Base-by-base conservation (phyloP, 495 filamentous ascomycete genomes). In the Tuber magnatum region DNA sequence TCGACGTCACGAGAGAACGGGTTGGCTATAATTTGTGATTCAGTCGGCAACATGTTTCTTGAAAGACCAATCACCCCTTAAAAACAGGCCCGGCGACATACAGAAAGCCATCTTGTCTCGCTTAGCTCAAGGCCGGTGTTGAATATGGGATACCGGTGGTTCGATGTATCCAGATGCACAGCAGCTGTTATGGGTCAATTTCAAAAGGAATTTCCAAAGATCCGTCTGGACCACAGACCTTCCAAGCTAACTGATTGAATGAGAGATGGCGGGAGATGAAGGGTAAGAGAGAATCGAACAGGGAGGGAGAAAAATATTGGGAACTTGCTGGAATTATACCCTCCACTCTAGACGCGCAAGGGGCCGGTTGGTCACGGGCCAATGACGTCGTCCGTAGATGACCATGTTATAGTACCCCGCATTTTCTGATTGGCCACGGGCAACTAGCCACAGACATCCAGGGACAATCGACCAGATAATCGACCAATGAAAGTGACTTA, bases 1-100 rank as follows among this genome's bases (percentile, higher is more conserved):
- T 78, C 83, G 83, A 80, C 80, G 82, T 75, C 74, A 84, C 73
- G 83, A 78, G 28, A 71, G 81, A 65, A 84, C 77, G 73, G 85
- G 80, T 78, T 78, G 71, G 51, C 81, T 86, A 42, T 81, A 32
- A n/a, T 61, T 32, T 28, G 32, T 32, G 9, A 46, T 38, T 69
- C 20, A 69, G 10, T 46, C 22, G 16, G 71, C 22, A 24, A 46
- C 68, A 22, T 69, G 24, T 46, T 38, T 20, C 71, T n/a, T 22
- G 22, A 22, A 24, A 24, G 22, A 73, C 12, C 24, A 35, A 22
- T n/a, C 28, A 2, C 32, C 51, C 9, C 51, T 32, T 12, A 28
- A 32, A 16, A 6, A 14, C n/a, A n/a, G 51, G 7, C 32, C 16
- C 40, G 22, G n/a, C 41, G 35, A 68, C 43, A 46, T 51, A 73